Conservation (phyloP, 2,329 filamentous ascomycete species). For the Pyricularia sp. region DNA sequence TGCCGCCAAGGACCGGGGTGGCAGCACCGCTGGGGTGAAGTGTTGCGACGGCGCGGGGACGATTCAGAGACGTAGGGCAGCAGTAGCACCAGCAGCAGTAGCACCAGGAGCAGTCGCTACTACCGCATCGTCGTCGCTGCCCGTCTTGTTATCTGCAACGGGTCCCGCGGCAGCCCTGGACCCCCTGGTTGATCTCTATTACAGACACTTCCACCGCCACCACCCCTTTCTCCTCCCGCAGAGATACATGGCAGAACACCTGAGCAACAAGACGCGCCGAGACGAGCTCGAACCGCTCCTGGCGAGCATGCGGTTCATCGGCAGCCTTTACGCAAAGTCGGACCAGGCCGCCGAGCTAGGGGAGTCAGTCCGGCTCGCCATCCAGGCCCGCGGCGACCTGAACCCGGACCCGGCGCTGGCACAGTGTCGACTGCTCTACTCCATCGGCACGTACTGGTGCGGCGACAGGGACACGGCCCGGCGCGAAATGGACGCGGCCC, state of each 20-base stretch:
- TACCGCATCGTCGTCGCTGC: background rate
- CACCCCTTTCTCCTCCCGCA: constrained; percentile 20
- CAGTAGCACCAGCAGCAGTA: too few species aligned
- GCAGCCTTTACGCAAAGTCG: background rate
- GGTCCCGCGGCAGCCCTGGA: constrained; percentile 8
- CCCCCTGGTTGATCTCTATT: constrained; percentile 22
- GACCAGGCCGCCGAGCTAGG: background rate
- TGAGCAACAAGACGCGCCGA: constrained; percentile 8
- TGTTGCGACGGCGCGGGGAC: too few species aligned
- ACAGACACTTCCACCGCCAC: constrained; percentile 22
- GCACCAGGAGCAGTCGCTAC: background rate
- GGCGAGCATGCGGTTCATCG: background rate
- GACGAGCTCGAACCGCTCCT: background rate
- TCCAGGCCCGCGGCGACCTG: background rate
- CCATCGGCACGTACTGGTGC: constrained; percentile 25
- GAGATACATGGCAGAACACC: background rate
- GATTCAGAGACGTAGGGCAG: background rate
- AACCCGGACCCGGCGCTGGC: constrained; percentile 19
- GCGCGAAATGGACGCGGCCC: constrained; percentile 33
- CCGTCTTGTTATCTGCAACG: background rate
- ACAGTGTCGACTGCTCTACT: constrained; percentile 26
- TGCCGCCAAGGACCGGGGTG: background rate
- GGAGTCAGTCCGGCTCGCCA: background rate
- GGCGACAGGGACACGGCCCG: constrained; percentile 14
- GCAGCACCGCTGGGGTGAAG: background rate